phyloP scores from a whole-genome alignment of 73 alveolate genomes.

The Paramecium sonneborni region DNA sequence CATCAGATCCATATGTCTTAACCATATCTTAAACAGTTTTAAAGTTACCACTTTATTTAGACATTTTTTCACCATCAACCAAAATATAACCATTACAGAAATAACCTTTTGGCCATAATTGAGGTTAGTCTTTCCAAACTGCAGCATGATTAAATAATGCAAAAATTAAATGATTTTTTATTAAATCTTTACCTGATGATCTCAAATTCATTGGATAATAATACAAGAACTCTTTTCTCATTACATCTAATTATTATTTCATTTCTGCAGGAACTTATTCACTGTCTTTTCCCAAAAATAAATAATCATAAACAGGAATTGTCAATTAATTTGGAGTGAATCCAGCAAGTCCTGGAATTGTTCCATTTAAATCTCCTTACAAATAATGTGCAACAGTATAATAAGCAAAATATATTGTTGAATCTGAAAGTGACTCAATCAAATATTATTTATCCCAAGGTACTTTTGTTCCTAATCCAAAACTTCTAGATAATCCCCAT shows the following conservation, averaged over 20 bases:
- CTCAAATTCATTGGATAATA: conserved; percentile 99
- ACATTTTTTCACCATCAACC: conserved; percentile 97
- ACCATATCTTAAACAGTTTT: conserved; percentile 91
- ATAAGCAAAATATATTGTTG: conserved; percentile 99
- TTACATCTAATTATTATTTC: conserved; percentile 79
- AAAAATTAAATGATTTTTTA: conserved; percentile 98
- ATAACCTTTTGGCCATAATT: conserved; percentile 96
- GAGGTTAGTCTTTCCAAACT: conserved; percentile 93
- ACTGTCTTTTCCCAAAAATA: conserved; percentile 85
- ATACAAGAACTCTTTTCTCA: conserved; percentile 95
- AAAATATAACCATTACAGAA: conserved; percentile 98
- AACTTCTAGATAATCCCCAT: conserved; percentile 99
- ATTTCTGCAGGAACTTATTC: conserved; percentile 75
- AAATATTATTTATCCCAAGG: conserved; percentile 97
- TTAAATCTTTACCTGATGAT: conserved; percentile 98
- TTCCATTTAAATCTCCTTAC: conserved; percentile 88
- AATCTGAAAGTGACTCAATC: conserved; percentile 98
- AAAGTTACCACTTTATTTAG: conserved; percentile 97
- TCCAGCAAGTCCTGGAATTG: conserved; percentile 78
- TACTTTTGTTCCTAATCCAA: conserved; percentile 97
- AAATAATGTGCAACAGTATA: conserved; percentile 97
- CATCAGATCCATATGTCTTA: conserved; percentile 95
- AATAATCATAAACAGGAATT: conserved; percentile 96
- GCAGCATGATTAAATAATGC: conserved; percentile 99
- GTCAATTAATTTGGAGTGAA: conserved; percentile 89